Conservation (phyloP, 75 land plant species). For the Selaginella moellendorffii region DNA sequence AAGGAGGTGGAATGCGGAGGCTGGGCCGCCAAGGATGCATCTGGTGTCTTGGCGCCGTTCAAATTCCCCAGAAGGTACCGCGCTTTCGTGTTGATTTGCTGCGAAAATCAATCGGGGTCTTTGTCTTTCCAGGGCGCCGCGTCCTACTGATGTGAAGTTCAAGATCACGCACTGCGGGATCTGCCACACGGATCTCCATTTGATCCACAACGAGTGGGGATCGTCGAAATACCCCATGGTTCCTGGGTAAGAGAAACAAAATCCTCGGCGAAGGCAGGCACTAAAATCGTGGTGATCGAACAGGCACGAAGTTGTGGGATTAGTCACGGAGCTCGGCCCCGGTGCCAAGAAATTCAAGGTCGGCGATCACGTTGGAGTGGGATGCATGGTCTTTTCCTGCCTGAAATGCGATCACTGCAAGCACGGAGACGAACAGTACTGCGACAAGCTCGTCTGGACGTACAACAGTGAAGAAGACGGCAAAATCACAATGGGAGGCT, state of each 20-base stretch:
- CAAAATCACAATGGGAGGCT: not conserved
- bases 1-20: constrained; percentile 21
- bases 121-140: no score
- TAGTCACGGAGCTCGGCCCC: not conserved
- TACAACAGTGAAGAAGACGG: not conserved
- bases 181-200: no score
- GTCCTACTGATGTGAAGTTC: no score
- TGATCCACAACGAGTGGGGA: no score
- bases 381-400: not conserved
- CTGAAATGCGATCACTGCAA: not conserved
- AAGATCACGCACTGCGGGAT: no score
- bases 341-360: not conserved
- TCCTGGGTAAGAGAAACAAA: no score
- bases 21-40: constrained; percentile 45
- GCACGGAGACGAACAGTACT: not conserved
- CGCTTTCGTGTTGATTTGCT: not conserved
- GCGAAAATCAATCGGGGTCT: no score
- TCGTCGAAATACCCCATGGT: no score
- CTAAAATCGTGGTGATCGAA: no score
- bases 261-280: no score
- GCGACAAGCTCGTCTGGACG: not conserved
- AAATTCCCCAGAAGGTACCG: no score
- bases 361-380: not conserved
- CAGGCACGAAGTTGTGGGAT: no score
- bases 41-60: constrained; percentile 50